Conservation (phyloP, 345 rosid species). For the Abelmoschus esculentus region DNA sequence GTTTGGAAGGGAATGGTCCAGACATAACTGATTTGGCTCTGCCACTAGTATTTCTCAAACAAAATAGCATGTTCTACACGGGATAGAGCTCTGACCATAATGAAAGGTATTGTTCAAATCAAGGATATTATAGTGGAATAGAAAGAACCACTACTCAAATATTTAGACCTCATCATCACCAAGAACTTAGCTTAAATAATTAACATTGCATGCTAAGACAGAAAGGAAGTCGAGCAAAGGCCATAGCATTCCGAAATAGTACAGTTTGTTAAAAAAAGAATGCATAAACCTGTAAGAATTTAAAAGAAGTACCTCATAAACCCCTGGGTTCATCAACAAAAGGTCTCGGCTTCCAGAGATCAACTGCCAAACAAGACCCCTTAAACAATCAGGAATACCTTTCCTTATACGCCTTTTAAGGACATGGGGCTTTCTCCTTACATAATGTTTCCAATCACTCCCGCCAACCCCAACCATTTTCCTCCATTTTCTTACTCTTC, state of each 20-base stretch:
- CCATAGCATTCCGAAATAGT: neutral
- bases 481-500: constrained; percentile 89
- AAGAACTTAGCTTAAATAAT: neutral
- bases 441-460: constrained; percentile 95
- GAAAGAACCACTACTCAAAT: neutral
- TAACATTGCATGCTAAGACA: neutral
- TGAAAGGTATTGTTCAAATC: neutral
- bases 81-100: neutral
- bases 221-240: constrained; percentile 6
- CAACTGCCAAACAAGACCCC: constrained; percentile 99
- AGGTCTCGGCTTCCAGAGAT: constrained; percentile 91
- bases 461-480: constrained; percentile 97
- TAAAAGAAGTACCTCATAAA: constrained; percentile 54
- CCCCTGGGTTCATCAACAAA: constrained; percentile 90
- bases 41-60: neutral
- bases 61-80: neutral
- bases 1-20: neutral
- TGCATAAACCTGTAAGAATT: neutral
- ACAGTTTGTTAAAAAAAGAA: constrained; percentile 2
- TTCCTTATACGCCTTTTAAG: constrained; percentile 81
- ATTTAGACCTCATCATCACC: neutral
- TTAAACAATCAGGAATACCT: constrained; percentile 94
- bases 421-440: constrained; percentile 74
- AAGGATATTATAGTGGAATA: neutral
- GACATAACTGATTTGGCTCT: neutral